Evolutionary conservation across 176 grass and related monocot genomes (phyloP), one percentile per base, ranked within the genome.

Genomic region (Panicum miliaceum): DNA sequence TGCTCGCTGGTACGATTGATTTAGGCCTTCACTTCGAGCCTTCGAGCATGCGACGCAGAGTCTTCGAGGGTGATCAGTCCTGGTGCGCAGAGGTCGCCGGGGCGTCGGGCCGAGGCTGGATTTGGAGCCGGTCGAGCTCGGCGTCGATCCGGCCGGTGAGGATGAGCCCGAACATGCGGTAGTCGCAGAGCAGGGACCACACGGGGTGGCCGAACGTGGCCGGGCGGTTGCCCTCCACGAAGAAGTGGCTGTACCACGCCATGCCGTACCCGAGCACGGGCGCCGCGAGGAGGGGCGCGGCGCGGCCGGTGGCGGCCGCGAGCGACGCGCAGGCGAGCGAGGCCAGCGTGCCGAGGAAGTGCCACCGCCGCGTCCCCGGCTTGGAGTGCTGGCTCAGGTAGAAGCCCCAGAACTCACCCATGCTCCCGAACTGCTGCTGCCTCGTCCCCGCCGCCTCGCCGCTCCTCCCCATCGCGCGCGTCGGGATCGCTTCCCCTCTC

Each of bases 241-340:
- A 94, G 78, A 92, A 90, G 88, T 97, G 94, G 88, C 88, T 92
- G 88, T 97, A 97, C 92, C 92, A 94, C 8, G 94, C 94, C 89
- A 94, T 87, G 83, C 82, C 90, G 73, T 94, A 94, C 3, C 92
- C 87, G 23, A 94, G 57, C 37, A 86, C 29, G 70, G 89, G 90
- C 59, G 66, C 82, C 70, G 82, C 75, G 29, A 72, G 68, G 71
- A 97, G 60, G 51, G 51, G 46, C 78, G 79, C 88, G n/a, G 67
- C 78, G 56, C 87, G 73, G 63, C 89, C 91, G 14, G 81, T 78
- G 78, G 85, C 50, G 72, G 81, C 74, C n/a, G 94, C 88, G 41
- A 82, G 82, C 37, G 79, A 40, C 42, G 77, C 78, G 90, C 94
- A 90, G 51, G 72, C 19, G 43, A 97, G 78, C 6, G 83, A 84